These are phyloP conservation scores for Waltergamsia citrina DNA, from an alignment of 2,329 filamentous ascomycete genomes.

Conservation along the genomic window DNA sequence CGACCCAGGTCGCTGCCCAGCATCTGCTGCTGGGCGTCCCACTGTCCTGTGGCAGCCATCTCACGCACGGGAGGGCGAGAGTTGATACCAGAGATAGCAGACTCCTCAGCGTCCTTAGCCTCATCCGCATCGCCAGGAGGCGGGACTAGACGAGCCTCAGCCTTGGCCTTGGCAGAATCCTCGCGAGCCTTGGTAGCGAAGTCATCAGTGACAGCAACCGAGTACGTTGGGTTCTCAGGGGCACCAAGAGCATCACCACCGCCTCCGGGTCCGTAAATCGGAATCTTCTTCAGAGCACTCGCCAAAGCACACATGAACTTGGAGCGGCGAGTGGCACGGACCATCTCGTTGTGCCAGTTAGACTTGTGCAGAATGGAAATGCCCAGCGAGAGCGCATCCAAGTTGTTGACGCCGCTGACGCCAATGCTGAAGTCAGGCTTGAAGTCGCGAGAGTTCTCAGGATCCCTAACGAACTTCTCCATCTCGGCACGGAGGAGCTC, in stretches of 20 bases:
- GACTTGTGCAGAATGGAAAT: constrained; percentile 87
- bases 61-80: constrained; percentile 17
- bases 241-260: constrained; percentile 52
- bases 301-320: constrained; percentile 97
- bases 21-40: constrained; percentile 4
- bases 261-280: constrained; percentile 74
- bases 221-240: constrained; percentile 70
- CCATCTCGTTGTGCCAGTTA: constrained; percentile 80
- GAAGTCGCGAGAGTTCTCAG: constrained; percentile 88
- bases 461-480: constrained; percentile 70
- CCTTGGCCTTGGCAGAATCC: constrained; percentile 40
- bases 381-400: constrained; percentile 79
- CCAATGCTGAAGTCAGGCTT: constrained; percentile 73
- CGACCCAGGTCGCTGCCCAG: neutral
- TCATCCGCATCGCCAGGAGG: constrained; percentile 15
- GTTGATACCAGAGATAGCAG: constrained; percentile 36
- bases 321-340: constrained; percentile 72
- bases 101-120: constrained; percentile 25
- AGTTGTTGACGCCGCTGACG: constrained; percentile 68
- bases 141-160: constrained; percentile 58
- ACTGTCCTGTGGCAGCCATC: constrained; percentile 6
- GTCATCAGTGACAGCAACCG: constrained; percentile 63
- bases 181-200: constrained; percentile 57
- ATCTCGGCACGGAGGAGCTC: constrained; percentile 79
- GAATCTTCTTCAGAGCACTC: constrained; percentile 74